phyloP scores from a whole-genome alignment of 2,329 filamentous ascomycete species.

The Beauveria asiatica region DNA sequence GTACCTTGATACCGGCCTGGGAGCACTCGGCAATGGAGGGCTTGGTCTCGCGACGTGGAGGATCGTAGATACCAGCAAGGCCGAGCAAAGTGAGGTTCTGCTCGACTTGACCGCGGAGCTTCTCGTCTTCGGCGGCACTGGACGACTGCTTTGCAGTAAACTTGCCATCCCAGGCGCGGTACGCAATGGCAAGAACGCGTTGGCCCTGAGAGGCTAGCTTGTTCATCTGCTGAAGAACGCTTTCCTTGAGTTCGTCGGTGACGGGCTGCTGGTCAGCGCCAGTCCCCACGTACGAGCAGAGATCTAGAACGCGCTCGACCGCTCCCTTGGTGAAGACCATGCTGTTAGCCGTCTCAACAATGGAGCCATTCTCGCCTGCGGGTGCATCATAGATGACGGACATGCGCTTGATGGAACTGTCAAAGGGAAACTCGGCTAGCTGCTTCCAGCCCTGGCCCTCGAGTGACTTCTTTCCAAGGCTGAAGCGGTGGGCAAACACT shows the following conservation, averaged over 20 bases:
- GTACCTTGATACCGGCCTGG: slow-evolving; percentile 66
- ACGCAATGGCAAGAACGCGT: slow-evolving; percentile 63
- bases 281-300: slow-evolving; percentile 41
- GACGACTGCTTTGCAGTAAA: slow-evolving; percentile 31
- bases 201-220: slow-evolving; percentile 58
- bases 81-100: slow-evolving; percentile 63
- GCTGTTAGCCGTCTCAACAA: slow-evolving; percentile 35
- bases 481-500: slow-evolving; percentile 64
- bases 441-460: slow-evolving; percentile 50
- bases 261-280: slow-evolving; percentile 35
- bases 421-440: slow-evolving; percentile 67
- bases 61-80: slow-evolving; percentile 80
- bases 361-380: slow-evolving; percentile 27
- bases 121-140: slow-evolving; percentile 31
- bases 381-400: slow-evolving; percentile 60
- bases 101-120: slow-evolving; percentile 55
- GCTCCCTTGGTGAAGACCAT: slow-evolving; percentile 55
- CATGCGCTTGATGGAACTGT: slow-evolving; percentile 72
- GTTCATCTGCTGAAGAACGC: slow-evolving; percentile 47
- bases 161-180: slow-evolving; percentile 48
- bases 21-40: slow-evolving; percentile 62
- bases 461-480: slow-evolving; percentile 45
- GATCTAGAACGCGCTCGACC: slow-evolving; percentile 51
- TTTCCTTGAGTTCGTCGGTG: slow-evolving; percentile 41
- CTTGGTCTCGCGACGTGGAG: slow-evolving; percentile 72